A percentile compares a stretch with the other conserved stretches of the same genome.
Evolutionary conservation across 2,329 filamentous ascomycete genomes (phyloP).

Genomic region (Colletotrichum destructivum): DNA sequence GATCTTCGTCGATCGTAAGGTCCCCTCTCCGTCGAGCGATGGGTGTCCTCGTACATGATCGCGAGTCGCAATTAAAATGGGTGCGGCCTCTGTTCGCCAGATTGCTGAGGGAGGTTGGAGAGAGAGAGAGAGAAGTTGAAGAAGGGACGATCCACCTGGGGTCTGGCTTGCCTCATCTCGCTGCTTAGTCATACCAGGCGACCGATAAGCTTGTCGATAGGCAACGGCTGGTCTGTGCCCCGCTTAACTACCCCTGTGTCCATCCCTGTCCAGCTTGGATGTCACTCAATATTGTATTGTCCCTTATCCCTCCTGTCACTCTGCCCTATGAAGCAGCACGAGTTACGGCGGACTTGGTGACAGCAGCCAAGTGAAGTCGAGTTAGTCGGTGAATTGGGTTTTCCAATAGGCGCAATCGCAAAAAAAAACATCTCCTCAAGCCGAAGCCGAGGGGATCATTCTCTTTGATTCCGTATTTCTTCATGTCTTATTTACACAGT

Average conservation of each 20-base stretch:
- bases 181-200: conserved; percentile 31
- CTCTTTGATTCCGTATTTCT: background rate
- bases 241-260: background rate
- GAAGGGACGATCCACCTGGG: conserved; percentile 31
- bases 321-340: background rate
- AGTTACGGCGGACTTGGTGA: background rate
- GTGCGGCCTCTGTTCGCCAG: conserved; percentile 9
- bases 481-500: no score
- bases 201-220: conserved; percentile 22
- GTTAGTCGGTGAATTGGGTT: background rate
- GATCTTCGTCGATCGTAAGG: conserved; percentile 43
- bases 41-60: conserved; percentile 39
- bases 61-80: conserved; percentile 27
- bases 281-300: no score
- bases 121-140: conserved; percentile 13
- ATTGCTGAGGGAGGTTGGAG: no score
- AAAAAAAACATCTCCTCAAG: no score
- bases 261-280: no score
- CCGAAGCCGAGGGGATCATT: background rate
- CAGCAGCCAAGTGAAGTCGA: background rate
- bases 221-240: background rate
- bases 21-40: conserved; percentile 39
- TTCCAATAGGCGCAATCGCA: no score
- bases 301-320: no score
- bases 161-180: conserved; percentile 7